Evolutionary conservation across 768 basidiomycete genomes (phyloP).

Genomic region (Collybiopsis confluens): DNA sequence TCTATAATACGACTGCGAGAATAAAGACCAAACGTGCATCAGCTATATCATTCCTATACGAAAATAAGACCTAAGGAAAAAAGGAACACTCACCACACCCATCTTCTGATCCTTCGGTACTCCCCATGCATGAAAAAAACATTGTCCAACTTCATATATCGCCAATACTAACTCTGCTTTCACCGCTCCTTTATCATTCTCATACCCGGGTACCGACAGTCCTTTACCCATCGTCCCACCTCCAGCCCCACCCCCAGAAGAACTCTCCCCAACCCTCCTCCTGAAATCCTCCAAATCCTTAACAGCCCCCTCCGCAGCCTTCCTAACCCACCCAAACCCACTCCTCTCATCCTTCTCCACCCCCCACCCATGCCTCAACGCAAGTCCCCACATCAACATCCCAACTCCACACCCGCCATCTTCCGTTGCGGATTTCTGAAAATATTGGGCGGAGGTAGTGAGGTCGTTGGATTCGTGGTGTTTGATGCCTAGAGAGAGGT

Average conservation of each 20-base stretch:
- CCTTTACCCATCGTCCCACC: not conserved
- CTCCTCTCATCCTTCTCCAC: constrained; percentile 71
- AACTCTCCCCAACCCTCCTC: constrained; percentile 21
- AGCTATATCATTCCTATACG: too few species aligned
- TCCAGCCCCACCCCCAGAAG: constrained; percentile 25
- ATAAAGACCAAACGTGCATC: not conserved
- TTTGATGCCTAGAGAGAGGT: constrained; percentile 70
- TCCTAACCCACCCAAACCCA: constrained; percentile 79
- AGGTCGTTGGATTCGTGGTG: constrained; percentile 75
- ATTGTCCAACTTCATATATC: constrained; percentile 89
- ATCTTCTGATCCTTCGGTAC: constrained; percentile 84
- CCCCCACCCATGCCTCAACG: constrained; percentile 88
- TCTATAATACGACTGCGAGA: constrained; percentile 70
- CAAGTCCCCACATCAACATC: constrained; percentile 90
- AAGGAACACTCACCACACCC: constrained; percentile 60
- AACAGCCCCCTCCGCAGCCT: constrained; percentile 79
- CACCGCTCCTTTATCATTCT: constrained; percentile 1
- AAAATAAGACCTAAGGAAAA: not conserved
- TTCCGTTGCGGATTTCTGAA: constrained; percentile 28
- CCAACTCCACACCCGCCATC: constrained; percentile 82
- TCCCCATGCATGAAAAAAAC: constrained; percentile 93
- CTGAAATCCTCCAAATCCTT: constrained; percentile 57
- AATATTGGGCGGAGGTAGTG: constrained; percentile 62
- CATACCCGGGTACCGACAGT: constrained; percentile 32
- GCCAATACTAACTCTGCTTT: constrained; percentile 82